Evolutionary conservation across 192 early-diverging fungal genomes (phyloP), one percentile per base, ranked within the genome.

Genomic region (Podila epigama): DNA sequence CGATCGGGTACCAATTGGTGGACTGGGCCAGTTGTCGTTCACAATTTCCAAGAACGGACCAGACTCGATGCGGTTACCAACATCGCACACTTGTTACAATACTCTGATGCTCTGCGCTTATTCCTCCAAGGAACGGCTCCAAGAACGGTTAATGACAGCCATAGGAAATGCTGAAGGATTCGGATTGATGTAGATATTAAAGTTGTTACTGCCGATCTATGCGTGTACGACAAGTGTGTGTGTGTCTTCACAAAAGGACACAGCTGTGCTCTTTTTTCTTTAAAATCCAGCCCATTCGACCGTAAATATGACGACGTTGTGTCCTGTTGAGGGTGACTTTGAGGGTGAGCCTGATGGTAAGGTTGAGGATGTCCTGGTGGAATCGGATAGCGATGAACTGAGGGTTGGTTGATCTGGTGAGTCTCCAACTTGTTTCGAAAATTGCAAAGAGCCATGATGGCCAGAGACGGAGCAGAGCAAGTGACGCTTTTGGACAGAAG

Each of bases 51-150:
- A 92, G 77, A 94, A 95, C 41, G 94, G 93, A 18, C 89, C 87
- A 8, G 94, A 96, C 70, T 90, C 90, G 33, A 92, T 92, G 60
- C 89, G 95, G 28, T 72, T 98, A 50, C 96, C 96, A 12, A 95
- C 94, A 3, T 92, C 95, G 7, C 95, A 97, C 65, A 98, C 96
- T 0, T 98, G 96, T 80, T 97, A 93, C 69, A 97, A 97, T 78
- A 92, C 93, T 11, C 80, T 98, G 42, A 86, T 96, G 57, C 81
- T 98, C 5, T 92, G 88, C 35, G 93, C 95, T 37, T 97, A 97
- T 70, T 79, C 87, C 7, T 80, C 86, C 28, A 88, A 94, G 56
- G 92, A 92, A 37, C 91, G 93, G 78, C 81, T 98, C 12, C 81
- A 88, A 34, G 91, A 93, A 40, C 82, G 93, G 27, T 71, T 98